These are phyloP conservation scores for Funneliformis geosporum DNA, from an alignment of 192 early-diverging fungal species.

Conservation along the genomic window DNA sequence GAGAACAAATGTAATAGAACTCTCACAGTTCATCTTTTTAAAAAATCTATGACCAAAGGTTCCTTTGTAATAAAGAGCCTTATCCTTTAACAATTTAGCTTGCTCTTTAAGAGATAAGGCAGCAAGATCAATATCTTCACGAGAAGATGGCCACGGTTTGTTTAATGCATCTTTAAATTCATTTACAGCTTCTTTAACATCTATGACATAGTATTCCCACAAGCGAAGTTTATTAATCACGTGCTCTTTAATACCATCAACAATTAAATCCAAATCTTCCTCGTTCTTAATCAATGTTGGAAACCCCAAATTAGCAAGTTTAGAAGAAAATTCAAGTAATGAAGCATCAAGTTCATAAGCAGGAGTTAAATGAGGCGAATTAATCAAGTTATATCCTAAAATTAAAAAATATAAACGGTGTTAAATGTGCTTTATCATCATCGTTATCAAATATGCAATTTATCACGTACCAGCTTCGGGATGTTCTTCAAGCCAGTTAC, in stretches of 20 bases:
- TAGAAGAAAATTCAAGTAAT: conserved; percentile 67
- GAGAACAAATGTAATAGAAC: conserved; percentile 54
- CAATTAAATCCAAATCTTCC: conserved; percentile 64
- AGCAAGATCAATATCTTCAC: conserved; percentile 41
- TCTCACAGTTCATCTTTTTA: conserved; percentile 52
- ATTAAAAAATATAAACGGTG: no score
- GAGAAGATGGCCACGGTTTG: conserved; percentile 21
- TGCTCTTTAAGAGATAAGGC: conserved; percentile 49
- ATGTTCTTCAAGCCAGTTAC: conserved; percentile 92
- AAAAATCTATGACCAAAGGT: conserved; percentile 55
- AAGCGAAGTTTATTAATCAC: conserved; percentile 65
- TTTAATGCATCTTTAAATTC: conserved; percentile 51
- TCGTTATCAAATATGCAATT: not conserved
- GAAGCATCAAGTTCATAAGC: conserved; percentile 95
- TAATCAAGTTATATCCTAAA: conserved; percentile 91
- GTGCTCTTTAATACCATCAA: conserved; percentile 57
- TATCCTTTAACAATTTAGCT: conserved; percentile 45
- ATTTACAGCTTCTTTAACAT: conserved; percentile 52
- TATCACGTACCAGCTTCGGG: conserved; percentile 80
- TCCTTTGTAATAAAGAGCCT: conserved; percentile 38
- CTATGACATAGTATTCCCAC: conserved; percentile 90
- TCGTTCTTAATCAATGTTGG: conserved; percentile 61
- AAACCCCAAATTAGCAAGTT: conserved; percentile 52
- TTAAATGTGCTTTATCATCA: no score
- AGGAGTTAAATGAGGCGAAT: conserved; percentile 88